phyloP scores from a whole-genome alignment of 2,329 filamentous ascomycete genomes.

The Fonsecaea erecta region DNA sequence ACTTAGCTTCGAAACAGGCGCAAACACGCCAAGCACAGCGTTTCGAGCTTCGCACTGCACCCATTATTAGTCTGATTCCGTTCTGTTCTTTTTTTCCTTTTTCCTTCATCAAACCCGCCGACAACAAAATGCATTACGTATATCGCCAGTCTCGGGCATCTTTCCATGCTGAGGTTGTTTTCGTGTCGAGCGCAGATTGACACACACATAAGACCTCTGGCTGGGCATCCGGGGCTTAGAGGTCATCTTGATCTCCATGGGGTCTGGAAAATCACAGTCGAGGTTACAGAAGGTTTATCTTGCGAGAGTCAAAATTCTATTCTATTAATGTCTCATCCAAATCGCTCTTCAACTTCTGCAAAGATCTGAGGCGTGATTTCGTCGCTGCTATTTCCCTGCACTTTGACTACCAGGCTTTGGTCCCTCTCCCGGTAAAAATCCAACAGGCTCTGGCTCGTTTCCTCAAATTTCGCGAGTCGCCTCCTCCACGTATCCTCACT shows the following conservation, averaged over 20 bases:
- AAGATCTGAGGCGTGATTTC: constrained; percentile 94
- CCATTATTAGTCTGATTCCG: not conserved
- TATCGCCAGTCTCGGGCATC: constrained; percentile 33
- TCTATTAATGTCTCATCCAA: constrained; percentile 50
- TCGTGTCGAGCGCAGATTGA: constrained; percentile 36
- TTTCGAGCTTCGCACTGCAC: not conserved
- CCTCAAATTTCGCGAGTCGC: constrained; percentile 80
- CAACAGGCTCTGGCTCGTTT: constrained; percentile 81
- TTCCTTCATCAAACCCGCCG: constrained; percentile 32
- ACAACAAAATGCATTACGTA: constrained; percentile 36
- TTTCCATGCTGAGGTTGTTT: constrained; percentile 35
- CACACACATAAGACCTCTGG: constrained; percentile 34
- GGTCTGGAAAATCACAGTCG: constrained; percentile 40
- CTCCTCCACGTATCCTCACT: constrained; percentile 82
- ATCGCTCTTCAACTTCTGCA: constrained; percentile 77
- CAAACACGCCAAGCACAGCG: constrained; percentile 19
- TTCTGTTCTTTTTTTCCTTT: constrained; percentile 6
- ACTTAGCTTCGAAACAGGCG: not conserved
- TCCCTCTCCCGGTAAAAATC: constrained; percentile 81
- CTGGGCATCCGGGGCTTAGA: constrained; percentile 39
- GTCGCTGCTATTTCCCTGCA: constrained; percentile 86
- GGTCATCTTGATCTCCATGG: constrained; percentile 40
- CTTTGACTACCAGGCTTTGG: constrained; percentile 77
- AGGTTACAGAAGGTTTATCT: constrained; percentile 33
- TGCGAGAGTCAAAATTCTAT: not conserved